Evolutionary conservation across 2,329 filamentous ascomycete species (phyloP).

Genomic region (Pseudogymnoascus sp.): DNA sequence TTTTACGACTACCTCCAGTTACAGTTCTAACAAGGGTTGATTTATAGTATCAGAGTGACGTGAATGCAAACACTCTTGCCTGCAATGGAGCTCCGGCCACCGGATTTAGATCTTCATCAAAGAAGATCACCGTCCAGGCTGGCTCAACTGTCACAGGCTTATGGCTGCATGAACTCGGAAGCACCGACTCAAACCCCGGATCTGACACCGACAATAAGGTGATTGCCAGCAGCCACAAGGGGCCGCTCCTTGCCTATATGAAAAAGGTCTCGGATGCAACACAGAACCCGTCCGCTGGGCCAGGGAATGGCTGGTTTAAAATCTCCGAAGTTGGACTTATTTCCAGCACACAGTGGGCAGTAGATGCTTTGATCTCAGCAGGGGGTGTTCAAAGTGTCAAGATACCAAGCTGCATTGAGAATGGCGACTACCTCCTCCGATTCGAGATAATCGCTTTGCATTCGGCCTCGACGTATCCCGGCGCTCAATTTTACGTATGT

Average conservation of each 20-base stretch:
- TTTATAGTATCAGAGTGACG: background rate
- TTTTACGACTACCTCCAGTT: background rate
- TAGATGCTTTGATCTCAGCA: conserved; percentile 14
- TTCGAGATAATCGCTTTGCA: conserved; percentile 38
- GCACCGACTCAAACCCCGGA: background rate
- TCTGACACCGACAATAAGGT: background rate
- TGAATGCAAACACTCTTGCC: background rate
- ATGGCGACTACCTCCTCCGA: conserved; percentile 47
- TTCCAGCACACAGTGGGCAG: conserved; percentile 19
- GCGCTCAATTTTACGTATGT: conserved; percentile 26
- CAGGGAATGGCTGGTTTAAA: conserved; percentile 33
- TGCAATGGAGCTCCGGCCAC: background rate
- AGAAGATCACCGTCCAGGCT: conserved; percentile 1
- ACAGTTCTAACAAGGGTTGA: background rate
- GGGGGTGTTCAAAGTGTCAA: conserved; percentile 32
- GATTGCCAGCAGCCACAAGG: conserved; percentile 39
- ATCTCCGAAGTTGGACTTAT: conserved; percentile 32
- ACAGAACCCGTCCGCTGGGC: conserved; percentile 20
- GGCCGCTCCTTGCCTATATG: conserved; percentile 36
- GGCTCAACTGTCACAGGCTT: background rate
- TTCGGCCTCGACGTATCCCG: conserved; percentile 31
- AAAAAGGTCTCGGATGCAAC: conserved; percentile 36
- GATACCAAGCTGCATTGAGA: conserved; percentile 42
- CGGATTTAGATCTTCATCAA: background rate
- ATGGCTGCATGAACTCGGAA: conserved; percentile 1